Evolutionary conservation across 306 rosid species (phyloP).

Genomic region (Prunus campanulata): DNA sequence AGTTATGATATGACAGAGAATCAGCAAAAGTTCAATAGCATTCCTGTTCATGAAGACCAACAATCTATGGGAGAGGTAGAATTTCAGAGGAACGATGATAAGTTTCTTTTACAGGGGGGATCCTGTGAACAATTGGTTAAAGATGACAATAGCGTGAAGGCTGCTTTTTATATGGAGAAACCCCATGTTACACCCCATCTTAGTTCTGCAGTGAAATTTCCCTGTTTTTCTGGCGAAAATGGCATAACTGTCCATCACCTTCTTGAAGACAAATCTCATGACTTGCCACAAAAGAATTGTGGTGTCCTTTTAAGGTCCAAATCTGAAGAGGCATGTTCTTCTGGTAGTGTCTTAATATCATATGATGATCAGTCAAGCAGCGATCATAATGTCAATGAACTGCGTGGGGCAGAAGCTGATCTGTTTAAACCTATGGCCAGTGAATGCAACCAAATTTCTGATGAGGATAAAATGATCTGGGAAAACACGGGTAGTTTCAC

Average conservation of each 20-base stretch:
- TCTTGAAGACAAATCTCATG: conserved; percentile 22
- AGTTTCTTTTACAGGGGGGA: conserved; percentile 19
- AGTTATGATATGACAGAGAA: conserved; percentile 16
- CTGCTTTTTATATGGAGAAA: conserved; percentile 16
- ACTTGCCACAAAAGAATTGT: conserved; percentile 24
- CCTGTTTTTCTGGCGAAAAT: conserved; percentile 7
- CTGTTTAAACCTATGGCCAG: conserved; percentile 17
- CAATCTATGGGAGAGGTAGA: conserved; percentile 19
- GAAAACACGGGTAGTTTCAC: conserved; percentile 16
- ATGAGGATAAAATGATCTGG: conserved; percentile 29
- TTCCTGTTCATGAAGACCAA: conserved; percentile 20
- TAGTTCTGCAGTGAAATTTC: not conserved
- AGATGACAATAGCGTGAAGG: conserved; percentile 25
- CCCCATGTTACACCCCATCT: conserved; percentile 9
- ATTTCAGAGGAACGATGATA: conserved; percentile 22
- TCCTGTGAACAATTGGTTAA: conserved; percentile 30
- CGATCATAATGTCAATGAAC: conserved; percentile 13
- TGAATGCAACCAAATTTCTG: conserved; percentile 23
- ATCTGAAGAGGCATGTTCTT: conserved; percentile 17
- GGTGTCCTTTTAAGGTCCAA: conserved; percentile 24
- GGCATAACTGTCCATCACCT: conserved; percentile 15
- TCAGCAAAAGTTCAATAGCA: conserved; percentile 19
- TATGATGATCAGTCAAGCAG: conserved; percentile 23
- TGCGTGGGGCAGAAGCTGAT: conserved; percentile 34
- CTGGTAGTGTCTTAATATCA: conserved; percentile 8